These are phyloP conservation scores for Cercospora sesami DNA, from an alignment of 2,329 filamentous ascomycete genomes.

Conservation along the genomic window DNA sequence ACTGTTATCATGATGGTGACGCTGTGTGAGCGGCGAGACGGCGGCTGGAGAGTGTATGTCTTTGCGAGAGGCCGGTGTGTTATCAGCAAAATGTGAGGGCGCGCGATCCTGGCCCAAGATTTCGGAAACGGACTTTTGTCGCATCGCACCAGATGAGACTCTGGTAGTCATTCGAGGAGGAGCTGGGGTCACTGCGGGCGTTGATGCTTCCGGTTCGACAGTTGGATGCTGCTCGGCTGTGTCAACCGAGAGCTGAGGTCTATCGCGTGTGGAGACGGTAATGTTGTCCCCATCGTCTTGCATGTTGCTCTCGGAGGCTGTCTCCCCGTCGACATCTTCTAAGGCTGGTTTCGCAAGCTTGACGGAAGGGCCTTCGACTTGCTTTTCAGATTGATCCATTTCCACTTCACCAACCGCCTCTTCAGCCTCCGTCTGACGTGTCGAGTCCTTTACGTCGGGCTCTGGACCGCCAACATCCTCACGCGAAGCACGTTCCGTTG, in stretches of 20 bases:
- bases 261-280: slow-evolving; percentile 28
- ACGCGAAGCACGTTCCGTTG: slow-evolving; percentile 47
- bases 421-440: slow-evolving; percentile 31
- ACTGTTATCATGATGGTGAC: slow-evolving; percentile 40
- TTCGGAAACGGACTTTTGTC: slow-evolving; percentile 71
- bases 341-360: slow-evolving; percentile 22
- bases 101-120: slow-evolving; percentile 64
- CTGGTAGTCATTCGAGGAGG: slow-evolving; percentile 62
- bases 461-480: slow-evolving; percentile 34
- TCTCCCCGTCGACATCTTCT: slow-evolving; percentile 15
- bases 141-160: slow-evolving; percentile 68
- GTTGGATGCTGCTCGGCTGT: slow-evolving; percentile 20
- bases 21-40: slow-evolving; percentile 41
- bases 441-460: slow-evolving; percentile 23
- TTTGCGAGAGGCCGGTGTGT: slow-evolving; percentile 12
- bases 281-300: slow-evolving; percentile 32
- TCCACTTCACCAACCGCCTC: slow-evolving; percentile 29
- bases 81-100: slow-evolving; percentile 37
- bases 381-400: slow-evolving; percentile 8
- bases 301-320: neutral
- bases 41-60: slow-evolving; percentile 28
- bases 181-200: slow-evolving; percentile 19
- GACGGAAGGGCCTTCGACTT: neutral
- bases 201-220: slow-evolving; percentile 13
- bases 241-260: slow-evolving; percentile 29